These are phyloP conservation scores for Alternaria alternata DNA, from an alignment of 2,329 filamentous ascomycete species.

Conservation along the genomic window DNA sequence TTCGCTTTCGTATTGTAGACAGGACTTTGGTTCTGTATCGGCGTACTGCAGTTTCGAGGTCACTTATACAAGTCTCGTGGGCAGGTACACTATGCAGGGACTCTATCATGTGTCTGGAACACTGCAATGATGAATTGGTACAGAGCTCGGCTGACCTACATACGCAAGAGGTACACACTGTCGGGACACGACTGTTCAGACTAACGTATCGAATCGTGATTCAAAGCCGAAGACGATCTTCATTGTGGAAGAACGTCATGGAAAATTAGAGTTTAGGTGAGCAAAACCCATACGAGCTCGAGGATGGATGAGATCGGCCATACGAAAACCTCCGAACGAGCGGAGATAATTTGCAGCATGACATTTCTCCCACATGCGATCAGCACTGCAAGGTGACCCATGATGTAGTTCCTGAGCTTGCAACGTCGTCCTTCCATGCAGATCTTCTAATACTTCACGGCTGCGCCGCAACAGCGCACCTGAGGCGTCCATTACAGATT, in stretches of 20 bases:
- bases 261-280: neutral
- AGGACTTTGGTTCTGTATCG: neutral
- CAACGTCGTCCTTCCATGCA: neutral
- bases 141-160: neutral
- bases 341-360: neutral
- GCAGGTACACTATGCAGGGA: neutral
- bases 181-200: neutral
- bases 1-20: neutral
- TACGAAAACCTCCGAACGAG: neutral
- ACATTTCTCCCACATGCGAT: neutral
- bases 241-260: neutral
- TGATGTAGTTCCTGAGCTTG: neutral
- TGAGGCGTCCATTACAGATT: neutral
- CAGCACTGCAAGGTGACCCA: neutral
- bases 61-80: neutral
- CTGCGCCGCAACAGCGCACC: neutral
- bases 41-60: neutral
- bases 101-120: neutral
- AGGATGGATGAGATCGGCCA: neutral
- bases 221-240: neutral
- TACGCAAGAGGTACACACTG: neutral
- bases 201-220: neutral
- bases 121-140: neutral
- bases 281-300: neutral
- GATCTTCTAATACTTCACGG: neutral